Conservation (phyloP, 768 basidiomycete species). For the Coprinellus micaceus region DNA sequence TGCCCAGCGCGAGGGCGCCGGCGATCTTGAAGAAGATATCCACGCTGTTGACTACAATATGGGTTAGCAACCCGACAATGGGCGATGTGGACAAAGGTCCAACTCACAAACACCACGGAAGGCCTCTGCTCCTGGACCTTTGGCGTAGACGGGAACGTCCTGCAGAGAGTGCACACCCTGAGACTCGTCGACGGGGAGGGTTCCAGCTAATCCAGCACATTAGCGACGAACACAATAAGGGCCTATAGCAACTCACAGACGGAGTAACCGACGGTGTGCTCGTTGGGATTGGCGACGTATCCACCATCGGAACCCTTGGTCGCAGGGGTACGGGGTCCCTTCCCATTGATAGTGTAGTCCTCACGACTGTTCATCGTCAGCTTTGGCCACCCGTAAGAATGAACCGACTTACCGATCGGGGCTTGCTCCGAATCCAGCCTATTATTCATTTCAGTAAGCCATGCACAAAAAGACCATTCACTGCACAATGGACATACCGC, state of each 20-base stretch:
- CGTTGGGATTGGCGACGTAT: conserved; percentile 31
- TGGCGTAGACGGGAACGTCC: conserved; percentile 44
- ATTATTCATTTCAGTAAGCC: conserved; percentile 13
- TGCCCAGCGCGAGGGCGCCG: conserved; percentile 29
- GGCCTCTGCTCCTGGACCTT: conserved; percentile 37
- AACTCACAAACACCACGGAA: conserved; percentile 43
- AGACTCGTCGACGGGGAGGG: conserved; percentile 27
- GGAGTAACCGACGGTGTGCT: conserved; percentile 33
- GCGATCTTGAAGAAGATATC: conserved; percentile 42
- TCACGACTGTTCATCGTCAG: conserved; percentile 29
- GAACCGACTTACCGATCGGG: conserved; percentile 35
- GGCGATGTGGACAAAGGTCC: not conserved
- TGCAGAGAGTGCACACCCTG: conserved; percentile 43
- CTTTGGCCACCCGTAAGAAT: not conserved
- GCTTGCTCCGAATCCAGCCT: conserved; percentile 36
- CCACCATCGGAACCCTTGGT: conserved; percentile 20
- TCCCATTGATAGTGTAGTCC: conserved; percentile 28
- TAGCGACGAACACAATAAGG: not conserved
- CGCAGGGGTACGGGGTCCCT: conserved; percentile 38
- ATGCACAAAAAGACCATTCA: too few relatives aligned
- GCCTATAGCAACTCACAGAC: conserved; percentile 20
- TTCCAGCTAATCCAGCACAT: conserved; percentile 26
- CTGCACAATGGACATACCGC: conserved; percentile 22
- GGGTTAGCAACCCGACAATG: not conserved
- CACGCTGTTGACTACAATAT: conserved; percentile 38